Evolutionary conservation across 768 basidiomycete species (phyloP).

Genomic region (Trametopsis cervina): DNA sequence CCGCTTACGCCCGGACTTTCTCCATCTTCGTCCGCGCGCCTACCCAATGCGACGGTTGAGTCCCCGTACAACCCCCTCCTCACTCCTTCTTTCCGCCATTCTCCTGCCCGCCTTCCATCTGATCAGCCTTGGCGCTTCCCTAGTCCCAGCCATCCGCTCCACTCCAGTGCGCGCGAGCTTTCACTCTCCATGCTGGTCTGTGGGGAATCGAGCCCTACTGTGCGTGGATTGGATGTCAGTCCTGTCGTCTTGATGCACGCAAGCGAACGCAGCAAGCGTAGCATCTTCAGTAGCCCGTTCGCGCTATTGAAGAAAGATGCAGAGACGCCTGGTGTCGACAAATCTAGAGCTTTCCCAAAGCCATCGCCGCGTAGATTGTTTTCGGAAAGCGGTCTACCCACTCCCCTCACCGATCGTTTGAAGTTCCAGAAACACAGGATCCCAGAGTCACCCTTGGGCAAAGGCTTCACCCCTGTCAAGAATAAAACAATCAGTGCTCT

Average conservation of each 20-base stretch:
- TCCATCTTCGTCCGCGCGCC: constrained; percentile 14
- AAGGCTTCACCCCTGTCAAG: constrained; percentile 9
- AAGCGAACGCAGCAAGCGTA: constrained; percentile 28
- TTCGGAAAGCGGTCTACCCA: constrained; percentile 11
- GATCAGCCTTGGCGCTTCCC: constrained; percentile 81
- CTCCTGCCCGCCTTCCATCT: constrained; percentile 64
- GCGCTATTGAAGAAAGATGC: constrained; percentile 4
- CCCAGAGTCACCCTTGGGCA: constrained; percentile 14
- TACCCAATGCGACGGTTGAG: constrained; percentile 34
- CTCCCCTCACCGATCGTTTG: constrained; percentile 12
- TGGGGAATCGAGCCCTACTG: constrained; percentile 36
- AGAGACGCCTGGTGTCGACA: not conserved
- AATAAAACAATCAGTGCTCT: not conserved
- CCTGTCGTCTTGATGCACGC: constrained; percentile 25
- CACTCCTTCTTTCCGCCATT: constrained; percentile 75
- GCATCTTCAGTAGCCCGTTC: constrained; percentile 32
- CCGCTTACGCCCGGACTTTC: constrained; percentile 20
- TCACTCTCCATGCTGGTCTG: constrained; percentile 59
- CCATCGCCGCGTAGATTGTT: constrained; percentile 16
- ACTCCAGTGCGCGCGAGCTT: constrained; percentile 55
- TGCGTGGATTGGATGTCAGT: constrained; percentile 27
- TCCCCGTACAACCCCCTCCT: constrained; percentile 73
- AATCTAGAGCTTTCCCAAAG: not conserved
- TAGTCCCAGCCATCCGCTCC: constrained; percentile 72
- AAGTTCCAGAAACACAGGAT: constrained; percentile 11